These are phyloP conservation scores for Eucalyptus urophylla DNA, from an alignment of 345 rosid genomes.

Conservation along the genomic window DNA sequence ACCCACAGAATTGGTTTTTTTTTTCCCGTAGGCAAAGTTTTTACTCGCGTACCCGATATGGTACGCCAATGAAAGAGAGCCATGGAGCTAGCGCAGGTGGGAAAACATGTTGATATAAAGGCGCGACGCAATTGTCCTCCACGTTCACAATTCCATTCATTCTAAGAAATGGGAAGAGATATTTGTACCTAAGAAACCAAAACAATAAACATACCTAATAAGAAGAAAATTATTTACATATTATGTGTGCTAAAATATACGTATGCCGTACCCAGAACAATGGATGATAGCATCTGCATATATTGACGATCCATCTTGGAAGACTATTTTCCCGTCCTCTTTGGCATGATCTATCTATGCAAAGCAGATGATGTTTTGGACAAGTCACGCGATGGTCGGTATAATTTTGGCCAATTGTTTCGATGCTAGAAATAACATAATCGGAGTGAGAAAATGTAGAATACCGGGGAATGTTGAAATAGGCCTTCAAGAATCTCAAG, in stretches of 20 bases:
- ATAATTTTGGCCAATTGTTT: neutral
- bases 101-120: conserved; percentile 2
- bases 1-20: neutral
- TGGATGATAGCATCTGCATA: neutral
- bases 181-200: neutral
- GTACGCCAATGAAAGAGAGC: neutral
- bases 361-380: neutral
- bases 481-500: neutral
- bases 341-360: neutral
- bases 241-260: neutral
- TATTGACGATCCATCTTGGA: neutral
- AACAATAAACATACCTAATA: neutral
- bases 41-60: neutral
- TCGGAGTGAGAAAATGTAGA: neutral
- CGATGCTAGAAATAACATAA: neutral
- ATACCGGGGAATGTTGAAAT: neutral
- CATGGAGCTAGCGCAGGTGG: neutral
- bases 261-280: neutral
- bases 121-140: conserved; percentile 1
- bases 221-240: neutral
- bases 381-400: neutral
- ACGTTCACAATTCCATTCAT: neutral
- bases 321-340: neutral
- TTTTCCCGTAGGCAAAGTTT: neutral
- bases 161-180: neutral